Evolutionary conservation across 768 basidiomycete species (phyloP).

Genomic region (Lactarius deliciosus): DNA sequence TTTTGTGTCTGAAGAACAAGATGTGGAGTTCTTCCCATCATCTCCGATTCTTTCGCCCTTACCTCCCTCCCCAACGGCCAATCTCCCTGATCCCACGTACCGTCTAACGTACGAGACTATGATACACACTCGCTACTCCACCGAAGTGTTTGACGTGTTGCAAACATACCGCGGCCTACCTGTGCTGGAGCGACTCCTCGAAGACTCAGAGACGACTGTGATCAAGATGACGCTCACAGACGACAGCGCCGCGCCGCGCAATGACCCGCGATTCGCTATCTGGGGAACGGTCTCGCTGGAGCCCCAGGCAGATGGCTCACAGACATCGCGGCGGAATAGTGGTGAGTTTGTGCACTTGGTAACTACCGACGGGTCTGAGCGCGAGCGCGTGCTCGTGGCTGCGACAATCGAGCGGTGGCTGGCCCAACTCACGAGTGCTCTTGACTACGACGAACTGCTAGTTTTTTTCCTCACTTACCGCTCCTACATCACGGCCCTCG

Average conservation of each 20-base stretch:
- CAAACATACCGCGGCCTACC: conserved; percentile 80
- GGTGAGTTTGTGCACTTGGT: conserved; percentile 20
- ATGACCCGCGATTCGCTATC: conserved; percentile 89
- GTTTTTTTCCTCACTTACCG: conserved; percentile 93
- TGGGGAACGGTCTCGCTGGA: conserved; percentile 66
- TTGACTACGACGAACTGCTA: conserved; percentile 83
- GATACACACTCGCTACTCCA: conserved; percentile 63
- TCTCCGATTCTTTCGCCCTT: conserved; percentile 21
- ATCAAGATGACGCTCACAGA: conserved; percentile 71
- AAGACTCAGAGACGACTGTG: conserved; percentile 61
- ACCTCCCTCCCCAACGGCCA: conserved; percentile 25
- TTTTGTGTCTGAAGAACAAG: conserved; percentile 22
- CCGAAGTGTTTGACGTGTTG: conserved; percentile 76
- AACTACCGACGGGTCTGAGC: conserved; percentile 36
- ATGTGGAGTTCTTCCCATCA: not conserved
- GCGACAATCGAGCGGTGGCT: conserved; percentile 94
- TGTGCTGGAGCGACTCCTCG: conserved; percentile 61
- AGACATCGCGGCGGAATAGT: conserved; percentile 28
- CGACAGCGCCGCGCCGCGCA: conserved; percentile 68
- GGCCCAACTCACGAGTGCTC: conserved; percentile 82
- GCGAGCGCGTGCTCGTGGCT: conserved; percentile 65
- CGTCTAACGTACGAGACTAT: conserved; percentile 48
- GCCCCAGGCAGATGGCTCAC: conserved; percentile 31
- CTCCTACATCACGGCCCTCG: conserved; percentile 74
- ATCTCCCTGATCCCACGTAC: conserved; percentile 31